Percentiles rank a stretch among this genome's conserved stretches.
phyloP scores from a whole-genome alignment of 805 yeast genomes.

The Kodamaea kakaduensis region DNA sequence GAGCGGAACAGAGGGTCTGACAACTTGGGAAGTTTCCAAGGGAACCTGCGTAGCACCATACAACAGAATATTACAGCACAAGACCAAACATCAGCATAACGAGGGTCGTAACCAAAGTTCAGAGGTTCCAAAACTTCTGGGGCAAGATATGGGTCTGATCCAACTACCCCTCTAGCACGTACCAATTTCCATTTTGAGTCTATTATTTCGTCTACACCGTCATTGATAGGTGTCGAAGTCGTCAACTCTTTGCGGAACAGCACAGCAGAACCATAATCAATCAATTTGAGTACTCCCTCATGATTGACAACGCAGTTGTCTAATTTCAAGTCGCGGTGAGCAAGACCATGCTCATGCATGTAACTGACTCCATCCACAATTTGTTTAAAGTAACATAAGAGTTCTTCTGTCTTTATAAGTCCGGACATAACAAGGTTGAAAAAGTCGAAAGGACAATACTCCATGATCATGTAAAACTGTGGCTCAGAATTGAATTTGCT shows the following conservation, averaged over 20 bases:
- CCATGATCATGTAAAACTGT: slow-evolving; percentile 76
- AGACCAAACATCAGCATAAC: slow-evolving; percentile 90
- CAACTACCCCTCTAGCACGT: slow-evolving; percentile 80
- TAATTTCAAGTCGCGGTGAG: slow-evolving; percentile 88
- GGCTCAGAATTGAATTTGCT: slow-evolving; percentile 17
- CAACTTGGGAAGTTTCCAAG: slow-evolving; percentile 90
- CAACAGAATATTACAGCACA: slow-evolving; percentile 89
- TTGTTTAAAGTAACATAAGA: slow-evolving; percentile 80
- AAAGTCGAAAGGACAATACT: slow-evolving; percentile 86
- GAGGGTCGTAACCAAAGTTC: slow-evolving; percentile 66
- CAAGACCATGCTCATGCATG: slow-evolving; percentile 77
- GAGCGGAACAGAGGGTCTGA: slow-evolving; percentile 72
- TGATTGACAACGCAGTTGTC: slow-evolving; percentile 86
- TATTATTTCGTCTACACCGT: slow-evolving; percentile 14
- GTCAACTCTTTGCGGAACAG: slow-evolving; percentile 60
- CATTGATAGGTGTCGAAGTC: slow-evolving; percentile 4
- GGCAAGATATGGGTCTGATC: slow-evolving; percentile 93
- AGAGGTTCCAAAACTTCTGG: slow-evolving; percentile 71
- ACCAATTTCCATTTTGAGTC: slow-evolving; percentile 50
- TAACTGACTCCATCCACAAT: slow-evolving; percentile 70
- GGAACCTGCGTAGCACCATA: slow-evolving; percentile 81
- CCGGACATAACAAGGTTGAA: slow-evolving; percentile 92
- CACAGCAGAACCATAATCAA: slow-evolving; percentile 92
- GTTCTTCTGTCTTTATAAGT: slow-evolving; percentile 63
- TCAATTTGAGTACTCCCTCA: slow-evolving; percentile 75